Conservation (phyloP, 805 yeast species). For the Kuraishia hungarica region DNA sequence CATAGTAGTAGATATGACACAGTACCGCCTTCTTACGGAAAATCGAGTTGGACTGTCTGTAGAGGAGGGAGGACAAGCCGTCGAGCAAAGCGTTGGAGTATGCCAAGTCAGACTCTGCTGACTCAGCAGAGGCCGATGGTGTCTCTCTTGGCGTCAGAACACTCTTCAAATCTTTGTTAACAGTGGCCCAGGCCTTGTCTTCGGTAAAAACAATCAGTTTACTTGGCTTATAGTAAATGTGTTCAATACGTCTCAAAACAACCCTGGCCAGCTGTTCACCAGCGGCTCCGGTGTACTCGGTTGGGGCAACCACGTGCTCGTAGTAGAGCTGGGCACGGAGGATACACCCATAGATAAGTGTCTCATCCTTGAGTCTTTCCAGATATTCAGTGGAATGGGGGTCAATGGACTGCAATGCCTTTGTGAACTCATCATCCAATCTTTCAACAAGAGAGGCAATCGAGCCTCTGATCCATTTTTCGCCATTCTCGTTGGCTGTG, state of each 20-base stretch:
- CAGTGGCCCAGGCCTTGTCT: slow-evolving; percentile 59
- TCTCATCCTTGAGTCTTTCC: slow-evolving; percentile 84
- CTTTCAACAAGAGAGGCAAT: slow-evolving; percentile 83
- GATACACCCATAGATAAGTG: slow-evolving; percentile 61
- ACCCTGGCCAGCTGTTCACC: slow-evolving; percentile 65
- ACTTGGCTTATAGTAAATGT: slow-evolving; percentile 85
- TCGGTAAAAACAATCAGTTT: slow-evolving; percentile 65
- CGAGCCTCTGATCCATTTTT: slow-evolving; percentile 74
- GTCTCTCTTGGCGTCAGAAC: slow-evolving; percentile 22
- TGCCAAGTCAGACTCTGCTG: slow-evolving; percentile 18
- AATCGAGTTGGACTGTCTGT: slow-evolving; percentile 55
- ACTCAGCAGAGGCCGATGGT: slow-evolving; percentile 10
- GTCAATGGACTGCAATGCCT: slow-evolving; percentile 80
- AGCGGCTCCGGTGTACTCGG: slow-evolving; percentile 30
- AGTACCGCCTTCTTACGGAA: slow-evolving; percentile 80
- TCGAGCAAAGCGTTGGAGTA: slow-evolving; percentile 53
- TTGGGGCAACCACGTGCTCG: slow-evolving; percentile 50
- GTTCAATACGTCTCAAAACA: slow-evolving; percentile 79
- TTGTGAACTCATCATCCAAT: slow-evolving; percentile 88
- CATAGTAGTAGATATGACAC: slow-evolving; percentile 81
- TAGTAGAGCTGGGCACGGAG: slow-evolving; percentile 82
- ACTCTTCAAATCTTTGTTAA: slow-evolving; percentile 28
- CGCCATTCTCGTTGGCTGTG: slow-evolving; percentile 52
- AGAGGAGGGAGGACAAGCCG: slow-evolving; percentile 54
- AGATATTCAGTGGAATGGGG: slow-evolving; percentile 94